Percentiles rank a stretch among this genome's conserved stretches.
Evolutionary conservation across 208 protist species (phyloP).

Genomic region (Trypanosoma theileri): DNA sequence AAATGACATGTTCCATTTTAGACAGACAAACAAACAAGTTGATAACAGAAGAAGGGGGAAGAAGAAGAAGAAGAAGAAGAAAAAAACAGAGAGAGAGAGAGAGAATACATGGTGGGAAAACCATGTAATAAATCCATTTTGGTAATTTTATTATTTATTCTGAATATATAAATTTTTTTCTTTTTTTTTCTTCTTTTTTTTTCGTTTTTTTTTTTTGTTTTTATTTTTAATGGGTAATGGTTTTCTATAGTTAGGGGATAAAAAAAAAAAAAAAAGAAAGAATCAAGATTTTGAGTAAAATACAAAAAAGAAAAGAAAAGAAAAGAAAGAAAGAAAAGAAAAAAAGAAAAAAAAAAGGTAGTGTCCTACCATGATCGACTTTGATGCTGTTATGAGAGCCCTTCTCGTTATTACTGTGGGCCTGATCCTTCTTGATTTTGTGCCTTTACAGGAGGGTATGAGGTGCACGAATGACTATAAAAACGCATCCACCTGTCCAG

Average conservation of each 20-base stretch:
- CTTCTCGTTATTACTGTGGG: conserved; percentile 55
- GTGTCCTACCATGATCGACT: conserved; percentile 35
- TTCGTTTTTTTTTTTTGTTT: neutral
- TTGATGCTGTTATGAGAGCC: conserved; percentile 36
- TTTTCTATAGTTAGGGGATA: neutral
- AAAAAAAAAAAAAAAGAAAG: neutral
- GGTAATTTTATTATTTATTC: neutral
- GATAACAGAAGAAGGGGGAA: neutral
- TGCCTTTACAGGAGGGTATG: conserved; percentile 76
- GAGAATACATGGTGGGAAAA: too few relatives aligned
- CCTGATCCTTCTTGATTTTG: conserved; percentile 75
- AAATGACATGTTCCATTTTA: conserved; percentile 1
- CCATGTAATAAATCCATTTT: too few relatives aligned
- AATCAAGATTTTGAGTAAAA: neutral
- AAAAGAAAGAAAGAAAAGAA: neutral
- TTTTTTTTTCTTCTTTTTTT: neutral
- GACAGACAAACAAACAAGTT: neutral
- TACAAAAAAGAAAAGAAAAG: neutral
- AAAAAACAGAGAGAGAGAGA: too few relatives aligned
- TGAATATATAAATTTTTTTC: neutral
- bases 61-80: too few relatives aligned
- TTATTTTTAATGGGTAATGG: neutral
- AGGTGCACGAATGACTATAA: conserved; percentile 50
- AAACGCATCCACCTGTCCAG: conserved; percentile 58
- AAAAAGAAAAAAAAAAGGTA: conserved; percentile 19